Evolutionary conservation across 2,329 filamentous ascomycete genomes (phyloP).

Genomic region (Colletotrichum neosansevieriae): DNA sequence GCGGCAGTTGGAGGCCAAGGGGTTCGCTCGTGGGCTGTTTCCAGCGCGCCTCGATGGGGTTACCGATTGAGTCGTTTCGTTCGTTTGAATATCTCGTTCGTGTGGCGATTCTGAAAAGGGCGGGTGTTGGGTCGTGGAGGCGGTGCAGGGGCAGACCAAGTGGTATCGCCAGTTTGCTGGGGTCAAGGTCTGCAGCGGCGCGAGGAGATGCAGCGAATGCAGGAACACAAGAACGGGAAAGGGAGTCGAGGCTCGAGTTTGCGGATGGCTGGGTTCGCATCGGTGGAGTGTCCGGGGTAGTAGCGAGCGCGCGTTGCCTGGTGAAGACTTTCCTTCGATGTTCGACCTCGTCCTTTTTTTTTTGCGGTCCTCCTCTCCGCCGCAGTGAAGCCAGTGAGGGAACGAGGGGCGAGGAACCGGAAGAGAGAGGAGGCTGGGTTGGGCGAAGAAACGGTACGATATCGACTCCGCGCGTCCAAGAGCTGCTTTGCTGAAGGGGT

Average conservation of each 20-base stretch:
- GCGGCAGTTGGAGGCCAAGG: slow-evolving; percentile 41
- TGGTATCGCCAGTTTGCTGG: slow-evolving; percentile 28
- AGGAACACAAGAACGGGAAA: slow-evolving; percentile 46
- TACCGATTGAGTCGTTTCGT: slow-evolving; percentile 31
- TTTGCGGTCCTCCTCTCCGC: slow-evolving; percentile 42
- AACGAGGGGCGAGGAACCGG: slow-evolving; percentile 34
- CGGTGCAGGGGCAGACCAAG: slow-evolving; percentile 20
- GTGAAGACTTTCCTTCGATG: slow-evolving; percentile 45
- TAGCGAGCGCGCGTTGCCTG: slow-evolving; percentile 43
- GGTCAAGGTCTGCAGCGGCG: slow-evolving; percentile 34
- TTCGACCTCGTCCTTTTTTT: slow-evolving; percentile 55
- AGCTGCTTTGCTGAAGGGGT: slow-evolving; percentile 37
- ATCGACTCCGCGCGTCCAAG: slow-evolving; percentile 33
- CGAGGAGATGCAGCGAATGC: slow-evolving; percentile 37
- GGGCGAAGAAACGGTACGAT: slow-evolving; percentile 35
- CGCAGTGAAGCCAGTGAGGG: slow-evolving; percentile 38
- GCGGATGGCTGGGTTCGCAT: slow-evolving; percentile 61
- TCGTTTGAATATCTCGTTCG: slow-evolving; percentile 13
- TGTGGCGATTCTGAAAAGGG: slow-evolving; percentile 20
- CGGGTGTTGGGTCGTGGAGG: slow-evolving; percentile 13
- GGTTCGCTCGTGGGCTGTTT: slow-evolving; percentile 39
- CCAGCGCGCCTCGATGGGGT: slow-evolving; percentile 35
- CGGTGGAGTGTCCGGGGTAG: slow-evolving; percentile 49
- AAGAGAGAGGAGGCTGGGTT: slow-evolving; percentile 34
- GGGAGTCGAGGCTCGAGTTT: slow-evolving; percentile 51